Evolutionary conservation across 2,329 filamentous ascomycete species (phyloP), one percentile per base, ranked within the genome.

Genomic region (Penicillium aurantiogriseum): DNA sequence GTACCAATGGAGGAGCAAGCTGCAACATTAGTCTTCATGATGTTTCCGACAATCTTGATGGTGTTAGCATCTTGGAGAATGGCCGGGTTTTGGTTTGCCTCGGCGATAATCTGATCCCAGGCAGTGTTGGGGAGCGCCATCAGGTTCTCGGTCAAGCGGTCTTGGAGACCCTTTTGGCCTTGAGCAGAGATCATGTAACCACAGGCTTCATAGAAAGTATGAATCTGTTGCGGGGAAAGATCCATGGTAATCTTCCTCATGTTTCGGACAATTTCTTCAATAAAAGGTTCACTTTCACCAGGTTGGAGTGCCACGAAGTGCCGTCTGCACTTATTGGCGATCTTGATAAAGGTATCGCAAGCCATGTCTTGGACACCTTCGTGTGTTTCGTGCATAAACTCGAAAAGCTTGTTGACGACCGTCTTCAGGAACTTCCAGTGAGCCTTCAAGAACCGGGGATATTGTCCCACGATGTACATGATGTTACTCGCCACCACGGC

Each of bases 351-450:
- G 0, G 94, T 99, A 77, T 99, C 95, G 74, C 94, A 99, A 69
- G 94, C 94, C 95, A 99, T 99, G 77, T 99, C 94, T 78, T 99
- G 95, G 27, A 99, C 94, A 80, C 91, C 94, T 80, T 99, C 94
- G 71, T 99, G 94, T 1, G 94, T 97, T 77, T 99, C 94, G 75
- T 99, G 94, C 94, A 99, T 99, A 73, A 99, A 99, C 79, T 99
- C 94, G 70, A 99, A 99, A 5, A 99, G 84, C 81, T 99, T 99
- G 80, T 99, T 99, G 71, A 99, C 94, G 19, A 99, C 94, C 2
- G 94, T 99, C 86, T 99, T 99, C 56, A 99, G 81, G 79, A 99
- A 99, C 76, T 99, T 99, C 94, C 94, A 99, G 76, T 99, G 94
- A 1, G 94, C 94, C 80, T 99, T 99, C 69, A 99, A 80, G 80